Evolutionary conservation across 2,329 filamentous ascomycete species (phyloP), one percentile per base, ranked within the genome.

Genomic region (Curvularia sp.): DNA sequence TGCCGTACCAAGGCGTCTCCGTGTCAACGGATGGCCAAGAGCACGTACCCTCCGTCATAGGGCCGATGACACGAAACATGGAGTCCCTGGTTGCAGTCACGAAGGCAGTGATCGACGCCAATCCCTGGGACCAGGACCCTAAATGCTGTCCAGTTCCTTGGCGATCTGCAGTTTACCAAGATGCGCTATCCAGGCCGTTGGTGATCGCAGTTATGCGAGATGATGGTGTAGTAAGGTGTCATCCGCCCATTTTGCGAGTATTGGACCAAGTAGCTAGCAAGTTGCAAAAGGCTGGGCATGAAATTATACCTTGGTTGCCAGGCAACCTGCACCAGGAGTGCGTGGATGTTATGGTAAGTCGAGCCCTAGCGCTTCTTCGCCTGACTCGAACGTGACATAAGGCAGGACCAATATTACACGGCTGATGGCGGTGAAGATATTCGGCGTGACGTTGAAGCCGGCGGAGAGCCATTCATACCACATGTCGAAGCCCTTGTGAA

Each of bases 401-500:
- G 2, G 15, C n/a, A 79, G 85, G 86, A 89, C 62, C 73, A 79
- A 24, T 89, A 83, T 65, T 89, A 89, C 67, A 85, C 82, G 0
- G 85, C 80, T 0, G 87, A 89, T 53, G 87, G 88, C 5, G 82
- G 86, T 13, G 85, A 89, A 63, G 88, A 90, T 61, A 84, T 89
- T 33, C 80, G 82, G 5, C 78, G 78, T 2, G 85, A 85, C 30
- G 75, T 89, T 0, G 67, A 72, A 4, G 79, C 75, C 1, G 85
- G 81, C 0, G 86, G 87, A 1, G 87, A 89, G 55, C 86, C 87
- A 0, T 74, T 65, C 58, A 72, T 76, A 15, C 72, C 74, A 8
- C 73, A 77, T 18, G 86, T 89, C 0, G 79, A 88, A 65, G 79
- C 76, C 0, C 78, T 89, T 5, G 72, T 89, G 13, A 84, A 84